Evolutionary conservation across 306 rosid genomes (phyloP).

Genomic region (Canavalia gladiata): DNA sequence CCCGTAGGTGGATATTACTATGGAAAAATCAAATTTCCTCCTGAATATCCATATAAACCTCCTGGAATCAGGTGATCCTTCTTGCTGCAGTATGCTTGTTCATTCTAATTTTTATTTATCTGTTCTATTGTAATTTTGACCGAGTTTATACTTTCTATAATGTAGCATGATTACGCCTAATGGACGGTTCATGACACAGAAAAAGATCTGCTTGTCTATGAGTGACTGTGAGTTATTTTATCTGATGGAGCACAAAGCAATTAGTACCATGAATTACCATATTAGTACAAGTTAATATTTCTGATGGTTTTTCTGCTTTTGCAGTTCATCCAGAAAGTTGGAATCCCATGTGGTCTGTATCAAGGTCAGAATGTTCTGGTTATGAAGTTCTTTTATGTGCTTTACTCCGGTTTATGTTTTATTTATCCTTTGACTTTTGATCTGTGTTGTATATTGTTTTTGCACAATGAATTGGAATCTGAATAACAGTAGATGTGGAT

Average conservation of each 20-base stretch:
- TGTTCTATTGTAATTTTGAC: constrained; percentile 33
- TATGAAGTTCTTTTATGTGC: constrained; percentile 11
- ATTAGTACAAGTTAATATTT: constrained; percentile 38
- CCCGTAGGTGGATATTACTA: constrained; percentile 88
- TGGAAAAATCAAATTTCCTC: constrained; percentile 94
- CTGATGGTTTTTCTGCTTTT: constrained; percentile 41
- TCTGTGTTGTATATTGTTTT: constrained; percentile 27
- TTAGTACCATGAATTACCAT: constrained; percentile 36
- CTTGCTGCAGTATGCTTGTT: constrained; percentile 27
- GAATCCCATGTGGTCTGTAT: constrained; percentile 99
- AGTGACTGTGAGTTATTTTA: constrained; percentile 85
- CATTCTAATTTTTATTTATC: constrained; percentile 22
- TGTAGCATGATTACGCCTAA: constrained; percentile 96
- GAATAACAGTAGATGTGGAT: constrained; percentile 36
- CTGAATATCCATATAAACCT: constrained; percentile 93
- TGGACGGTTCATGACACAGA: constrained; percentile 94
- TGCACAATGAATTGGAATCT: constrained; percentile 27
- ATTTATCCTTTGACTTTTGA: constrained; percentile 7
- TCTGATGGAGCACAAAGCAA: not conserved
- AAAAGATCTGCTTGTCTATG: constrained; percentile 95
- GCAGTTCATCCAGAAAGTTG: constrained; percentile 99
- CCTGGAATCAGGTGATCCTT: constrained; percentile 90
- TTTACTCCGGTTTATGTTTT: not conserved
- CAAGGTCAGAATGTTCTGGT: constrained; percentile 72
- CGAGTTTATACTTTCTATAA: constrained; percentile 21